Conservation (phyloP, 331 rosid genomes). For the Acacia concinna region DNA sequence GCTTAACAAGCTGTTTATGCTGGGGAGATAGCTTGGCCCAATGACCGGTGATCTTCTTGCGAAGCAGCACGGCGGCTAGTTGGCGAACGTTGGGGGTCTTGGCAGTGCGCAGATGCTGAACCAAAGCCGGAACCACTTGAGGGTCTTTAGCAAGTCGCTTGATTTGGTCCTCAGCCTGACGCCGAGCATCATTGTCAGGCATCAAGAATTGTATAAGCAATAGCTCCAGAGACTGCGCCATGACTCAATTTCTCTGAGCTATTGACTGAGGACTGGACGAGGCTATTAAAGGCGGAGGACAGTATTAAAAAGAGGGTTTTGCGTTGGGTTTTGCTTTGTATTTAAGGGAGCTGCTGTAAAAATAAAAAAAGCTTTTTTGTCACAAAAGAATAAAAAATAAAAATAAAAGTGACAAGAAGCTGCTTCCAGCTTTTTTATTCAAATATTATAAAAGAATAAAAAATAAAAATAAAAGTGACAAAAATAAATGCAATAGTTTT, state of each 20-base stretch:
- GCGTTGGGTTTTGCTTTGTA: conserved; percentile 26
- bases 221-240: conserved; percentile 96
- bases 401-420: too few species aligned
- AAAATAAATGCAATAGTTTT: too few species aligned
- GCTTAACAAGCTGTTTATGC: conserved; percentile 74
- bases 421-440: too few species aligned
- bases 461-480: too few species aligned
- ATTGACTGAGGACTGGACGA: background rate
- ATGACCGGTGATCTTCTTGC: conserved; percentile 97
- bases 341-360: conserved; percentile 18
- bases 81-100: conserved; percentile 98
- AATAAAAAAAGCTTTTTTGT: too few species aligned
- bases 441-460: too few species aligned
- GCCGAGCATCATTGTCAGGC: conserved; percentile 98
- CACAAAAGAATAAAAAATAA: background rate
- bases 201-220: conserved; percentile 86
- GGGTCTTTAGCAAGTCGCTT: conserved; percentile 95
- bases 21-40: conserved; percentile 93
- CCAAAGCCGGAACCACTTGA: conserved; percentile 89
- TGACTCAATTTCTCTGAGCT: conserved; percentile 21
- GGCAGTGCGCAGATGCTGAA: conserved; percentile 93
- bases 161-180: conserved; percentile 97
- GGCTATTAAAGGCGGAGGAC: background rate
- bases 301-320: conserved; percentile 27
- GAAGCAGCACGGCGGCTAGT: conserved; percentile 88